Evolutionary conservation across 768 basidiomycete species (phyloP), one percentile per base, ranked within the genome.

Genomic region (Fomitopsis pulvina): DNA sequence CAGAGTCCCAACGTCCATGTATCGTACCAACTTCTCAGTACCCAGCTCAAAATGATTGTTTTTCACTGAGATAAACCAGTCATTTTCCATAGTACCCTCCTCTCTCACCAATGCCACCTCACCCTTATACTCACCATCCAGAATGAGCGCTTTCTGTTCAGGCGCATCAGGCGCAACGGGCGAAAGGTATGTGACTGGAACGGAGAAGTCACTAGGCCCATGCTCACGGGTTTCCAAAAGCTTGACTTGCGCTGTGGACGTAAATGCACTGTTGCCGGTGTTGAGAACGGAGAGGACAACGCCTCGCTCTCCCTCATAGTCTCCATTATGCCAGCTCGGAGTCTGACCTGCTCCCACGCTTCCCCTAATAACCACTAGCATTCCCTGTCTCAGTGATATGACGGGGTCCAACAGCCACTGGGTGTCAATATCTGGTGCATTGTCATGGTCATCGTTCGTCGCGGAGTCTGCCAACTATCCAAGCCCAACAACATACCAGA

Each of bases 41-140:
- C 25, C 42, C 44, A 8, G 20, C 48, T 49, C 56, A 27, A 57
- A 54, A 40, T 54, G 53, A 21, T 51, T 50, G 27, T 52, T 51
- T 29, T 50, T 45, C 3, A 44, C 56, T 10, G 50, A 51, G 21
- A 57, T 51, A 27, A 50, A 57, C 56, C 56, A 57, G 5, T 52
- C 56, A 18, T 49, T 27, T 8, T 27, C 25, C 4, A 7, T 4
- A 30, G 40, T 44, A 37, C 51, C 52, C 37, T 57, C 56, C 41
- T 57, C 50, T 26, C 48, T 16, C 10, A 57, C 20, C 41, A 48
- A 43, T 25, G 52, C 56, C 25, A 39, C 41, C 11, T 50, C 26
- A 2, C 52, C 56, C 27, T 43, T 49, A 38, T 38, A 20, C 24
- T 49, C 27, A 16, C 56, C 56, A 26, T 47, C 41, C 11, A 57